These are phyloP conservation scores for Candida arabinofermentans DNA, from an alignment of 805 yeast genomes.

Conservation along the genomic window DNA sequence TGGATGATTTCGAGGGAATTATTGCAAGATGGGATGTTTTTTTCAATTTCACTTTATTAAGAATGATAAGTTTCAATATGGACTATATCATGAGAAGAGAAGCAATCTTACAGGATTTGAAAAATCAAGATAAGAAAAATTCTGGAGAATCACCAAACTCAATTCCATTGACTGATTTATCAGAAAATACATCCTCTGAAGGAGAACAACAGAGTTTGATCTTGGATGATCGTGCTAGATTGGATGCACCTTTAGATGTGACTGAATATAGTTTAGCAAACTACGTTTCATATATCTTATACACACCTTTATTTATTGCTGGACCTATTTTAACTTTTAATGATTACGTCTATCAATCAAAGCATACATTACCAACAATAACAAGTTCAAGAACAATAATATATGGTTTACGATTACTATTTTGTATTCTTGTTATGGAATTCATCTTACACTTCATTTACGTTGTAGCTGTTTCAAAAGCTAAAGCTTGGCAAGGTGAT, in stretches of 20 bases:
- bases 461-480: conserved; percentile 88
- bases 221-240: conserved; percentile 57
- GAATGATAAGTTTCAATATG: conserved; percentile 78
- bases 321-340: conserved; percentile 95
- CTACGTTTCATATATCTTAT: conserved; percentile 71
- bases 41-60: conserved; percentile 81
- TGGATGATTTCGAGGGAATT: conserved; percentile 73
- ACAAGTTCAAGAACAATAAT: conserved; percentile 45
- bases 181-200: neutral
- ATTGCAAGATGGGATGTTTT: conserved; percentile 94
- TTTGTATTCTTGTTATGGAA: conserved; percentile 87
- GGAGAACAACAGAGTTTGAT: neutral
- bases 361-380: conserved; percentile 56
- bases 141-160: conserved; percentile 9
- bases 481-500: conserved; percentile 85
- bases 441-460: conserved; percentile 80
- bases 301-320: conserved; percentile 88
- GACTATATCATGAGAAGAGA: conserved; percentile 57
- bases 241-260: conserved; percentile 57
- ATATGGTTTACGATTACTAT: conserved; percentile 63
- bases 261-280: conserved; percentile 59
- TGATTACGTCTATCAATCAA: conserved; percentile 77
- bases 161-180: neutral
- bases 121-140: conserved; percentile 14
- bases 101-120: conserved; percentile 3